Percentiles rank a stretch among this genome's conserved stretches.
Evolutionary conservation across 2,329 filamentous ascomycete species (phyloP).

Genomic region (Lachnellula cervina): DNA sequence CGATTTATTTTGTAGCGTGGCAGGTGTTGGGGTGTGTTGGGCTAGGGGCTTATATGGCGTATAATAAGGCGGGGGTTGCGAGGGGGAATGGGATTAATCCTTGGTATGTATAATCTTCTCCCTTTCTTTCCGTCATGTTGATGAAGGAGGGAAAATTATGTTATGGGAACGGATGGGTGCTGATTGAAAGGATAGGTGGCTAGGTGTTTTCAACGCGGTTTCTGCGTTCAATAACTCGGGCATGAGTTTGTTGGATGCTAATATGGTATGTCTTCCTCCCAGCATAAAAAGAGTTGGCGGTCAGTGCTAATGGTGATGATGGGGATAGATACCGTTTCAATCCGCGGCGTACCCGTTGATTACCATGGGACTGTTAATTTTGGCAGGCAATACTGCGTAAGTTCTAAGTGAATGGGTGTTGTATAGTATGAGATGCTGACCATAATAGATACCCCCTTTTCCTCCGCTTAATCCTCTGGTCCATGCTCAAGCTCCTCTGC

Average conservation of each 20-base stretch:
- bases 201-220: slow-evolving; percentile 61
- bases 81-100: slow-evolving; percentile 54
- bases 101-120: slow-evolving; percentile 36
- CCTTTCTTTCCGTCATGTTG: no score
- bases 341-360: slow-evolving; percentile 37
- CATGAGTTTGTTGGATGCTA: slow-evolving; percentile 62
- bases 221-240: slow-evolving; percentile 70
- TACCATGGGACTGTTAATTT: slow-evolving; percentile 50
- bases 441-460: slow-evolving; percentile 50
- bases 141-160: background rate
- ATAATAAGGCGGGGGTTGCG: slow-evolving; percentile 45
- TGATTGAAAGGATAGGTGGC: slow-evolving; percentile 41
- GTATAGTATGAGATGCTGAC: background rate
- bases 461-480: slow-evolving; percentile 55
- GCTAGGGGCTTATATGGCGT: slow-evolving; percentile 56
- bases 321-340: slow-evolving; percentile 36
- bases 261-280: slow-evolving; percentile 43
- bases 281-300: background rate
- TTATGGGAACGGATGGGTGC: background rate
- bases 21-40: slow-evolving; percentile 55
- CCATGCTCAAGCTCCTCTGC: slow-evolving; percentile 39
- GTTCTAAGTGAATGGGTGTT: background rate
- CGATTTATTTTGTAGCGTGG: slow-evolving; percentile 55
- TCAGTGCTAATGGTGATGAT: background rate
- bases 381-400: slow-evolving; percentile 59